Conservation (phyloP, 2,329 filamentous ascomycete genomes). For the Calonectria pseudoreteaudii region DNA sequence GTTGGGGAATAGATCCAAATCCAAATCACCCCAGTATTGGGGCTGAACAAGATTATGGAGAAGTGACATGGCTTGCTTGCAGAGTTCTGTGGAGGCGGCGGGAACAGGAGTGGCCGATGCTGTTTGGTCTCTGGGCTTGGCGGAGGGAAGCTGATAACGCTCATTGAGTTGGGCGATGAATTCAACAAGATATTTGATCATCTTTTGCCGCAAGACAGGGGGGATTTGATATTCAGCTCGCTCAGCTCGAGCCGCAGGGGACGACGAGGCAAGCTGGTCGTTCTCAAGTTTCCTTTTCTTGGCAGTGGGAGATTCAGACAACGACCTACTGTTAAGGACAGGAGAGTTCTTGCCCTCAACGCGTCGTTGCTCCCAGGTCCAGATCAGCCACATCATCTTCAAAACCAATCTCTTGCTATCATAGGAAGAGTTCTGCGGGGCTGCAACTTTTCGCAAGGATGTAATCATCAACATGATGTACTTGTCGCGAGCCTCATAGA, state of each 20-base stretch:
- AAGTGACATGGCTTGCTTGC: conserved; percentile 85
- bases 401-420: conserved; percentile 93
- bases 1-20: conserved; percentile 91
- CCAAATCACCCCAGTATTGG: conserved; percentile 90
- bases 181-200: conserved; percentile 94
- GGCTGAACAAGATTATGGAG: conserved; percentile 87
- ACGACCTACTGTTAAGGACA: conserved; percentile 45
- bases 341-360: conserved; percentile 68
- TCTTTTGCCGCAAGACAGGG: conserved; percentile 75
- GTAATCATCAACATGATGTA: conserved; percentile 90
- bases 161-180: conserved; percentile 94
- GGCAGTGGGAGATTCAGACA: conserved; percentile 77
- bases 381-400: conserved; percentile 90
- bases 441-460: conserved; percentile 88
- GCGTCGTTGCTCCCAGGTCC: conserved; percentile 90
- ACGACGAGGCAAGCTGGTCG: conserved; percentile 64
- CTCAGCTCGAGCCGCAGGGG: conserved; percentile 64
- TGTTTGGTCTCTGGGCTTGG: conserved; percentile 70
- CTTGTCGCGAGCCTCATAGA: conserved; percentile 94
- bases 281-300: conserved; percentile 83
- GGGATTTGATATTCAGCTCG: conserved; percentile 77
- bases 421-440: conserved; percentile 84
- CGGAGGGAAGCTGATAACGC: conserved; percentile 81
- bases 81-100: conserved; percentile 77
- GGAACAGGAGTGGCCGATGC: conserved; percentile 58